Evolutionary conservation across 331 rosid genomes (phyloP).

Genomic region (Quercus lobata): DNA sequence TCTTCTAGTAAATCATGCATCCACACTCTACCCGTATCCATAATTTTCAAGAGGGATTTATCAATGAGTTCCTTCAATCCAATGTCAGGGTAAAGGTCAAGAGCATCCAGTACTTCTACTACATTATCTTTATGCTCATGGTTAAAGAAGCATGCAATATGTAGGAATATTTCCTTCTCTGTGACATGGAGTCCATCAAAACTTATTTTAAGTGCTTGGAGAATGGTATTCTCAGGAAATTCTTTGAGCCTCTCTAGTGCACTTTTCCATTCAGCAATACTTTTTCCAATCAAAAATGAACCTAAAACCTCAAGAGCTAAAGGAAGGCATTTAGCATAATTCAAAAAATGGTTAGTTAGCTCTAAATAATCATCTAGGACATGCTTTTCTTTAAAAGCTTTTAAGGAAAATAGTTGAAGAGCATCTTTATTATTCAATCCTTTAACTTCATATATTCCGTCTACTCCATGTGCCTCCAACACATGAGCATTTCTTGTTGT

Average conservation of each 20-base stretch:
- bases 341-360: accelerated
- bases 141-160: no score
- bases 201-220: no score
- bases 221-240: accelerated
- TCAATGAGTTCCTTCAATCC: accelerated
- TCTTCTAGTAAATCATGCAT: no score
- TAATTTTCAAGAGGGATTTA: background rate
- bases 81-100: accelerated
- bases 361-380: accelerated
- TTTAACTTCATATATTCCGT: background rate
- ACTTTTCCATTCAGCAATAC: no score
- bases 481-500: constrained; percentile 1
- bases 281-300: no score
- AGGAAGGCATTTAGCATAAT: no score
- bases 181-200: accelerated
- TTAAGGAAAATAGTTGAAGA: no score
- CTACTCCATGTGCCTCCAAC: background rate
- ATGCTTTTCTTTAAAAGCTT: no score
- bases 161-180: no score
- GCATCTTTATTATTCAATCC: no score
- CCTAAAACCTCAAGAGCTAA: no score
- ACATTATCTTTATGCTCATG: accelerated
- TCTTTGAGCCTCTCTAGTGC: no score
- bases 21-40: accelerated
- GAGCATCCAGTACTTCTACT: accelerated